Percentiles rank a stretch among this genome's conserved stretches.
These are phyloP conservation scores for Lepidium didymum DNA, from an alignment of 345 rosid species.

Conservation along the genomic window DNA sequence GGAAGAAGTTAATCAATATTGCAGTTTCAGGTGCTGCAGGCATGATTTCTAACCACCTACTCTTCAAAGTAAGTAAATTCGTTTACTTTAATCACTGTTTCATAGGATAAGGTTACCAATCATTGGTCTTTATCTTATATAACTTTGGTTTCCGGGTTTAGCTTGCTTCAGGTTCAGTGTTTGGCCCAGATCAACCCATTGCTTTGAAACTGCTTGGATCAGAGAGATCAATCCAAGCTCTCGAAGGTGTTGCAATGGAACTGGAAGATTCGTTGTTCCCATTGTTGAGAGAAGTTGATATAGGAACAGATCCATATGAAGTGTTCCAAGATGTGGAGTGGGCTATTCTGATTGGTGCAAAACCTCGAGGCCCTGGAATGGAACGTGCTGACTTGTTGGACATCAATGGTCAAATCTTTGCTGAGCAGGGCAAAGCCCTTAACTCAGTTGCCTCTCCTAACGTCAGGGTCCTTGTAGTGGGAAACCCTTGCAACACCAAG, in stretches of 20 bases:
- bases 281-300: constrained; percentile 82
- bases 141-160: constrained; percentile 18
- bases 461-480: constrained; percentile 92
- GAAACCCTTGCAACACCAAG: constrained; percentile 99
- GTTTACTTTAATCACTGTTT: not conserved
- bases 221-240: constrained; percentile 87
- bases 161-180: constrained; percentile 95
- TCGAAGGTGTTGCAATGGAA: constrained; percentile 99
- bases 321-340: constrained; percentile 90
- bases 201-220: constrained; percentile 90
- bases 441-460: constrained; percentile 82
- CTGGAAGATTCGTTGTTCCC: constrained; percentile 97
- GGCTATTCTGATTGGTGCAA: constrained; percentile 97
- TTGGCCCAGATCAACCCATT: constrained; percentile 86
- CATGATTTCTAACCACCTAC: constrained; percentile 90
- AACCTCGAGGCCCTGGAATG: constrained; percentile 99
- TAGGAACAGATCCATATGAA: constrained; percentile 76
- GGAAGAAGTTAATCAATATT: constrained; percentile 76
- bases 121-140: not conserved
- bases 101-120: not conserved
- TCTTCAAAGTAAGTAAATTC: constrained; percentile 68
- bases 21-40: constrained; percentile 98
- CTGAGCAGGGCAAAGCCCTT: constrained; percentile 95
- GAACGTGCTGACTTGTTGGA: constrained; percentile 90
- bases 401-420: constrained; percentile 85